These are phyloP conservation scores for Penicillium antarcticum DNA, from an alignment of 495 filamentous ascomycete species.

Conservation along the genomic window DNA sequence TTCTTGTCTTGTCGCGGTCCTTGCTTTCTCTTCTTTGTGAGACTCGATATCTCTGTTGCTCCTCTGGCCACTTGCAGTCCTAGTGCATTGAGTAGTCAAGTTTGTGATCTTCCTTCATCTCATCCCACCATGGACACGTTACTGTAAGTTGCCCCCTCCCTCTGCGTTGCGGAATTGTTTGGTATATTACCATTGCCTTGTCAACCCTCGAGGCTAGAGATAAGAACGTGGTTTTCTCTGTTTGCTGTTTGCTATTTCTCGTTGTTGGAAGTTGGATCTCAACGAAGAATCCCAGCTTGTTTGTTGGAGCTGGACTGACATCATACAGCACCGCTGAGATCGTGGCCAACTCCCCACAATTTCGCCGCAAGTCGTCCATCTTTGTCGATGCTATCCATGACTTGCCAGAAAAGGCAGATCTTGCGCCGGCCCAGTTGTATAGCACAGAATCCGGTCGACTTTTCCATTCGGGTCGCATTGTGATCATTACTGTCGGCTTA, in stretches of 20 bases:
- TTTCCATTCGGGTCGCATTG: slow-evolving; percentile 95
- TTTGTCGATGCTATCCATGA: slow-evolving; percentile 98
- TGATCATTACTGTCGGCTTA: slow-evolving; percentile 93
- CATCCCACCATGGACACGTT: slow-evolving; percentile 67
- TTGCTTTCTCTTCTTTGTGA: background rate
- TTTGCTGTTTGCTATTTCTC: background rate
- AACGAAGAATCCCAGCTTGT: background rate
- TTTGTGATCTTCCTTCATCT: background rate
- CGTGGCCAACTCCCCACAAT: slow-evolving; percentile 77
- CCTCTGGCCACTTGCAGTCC: background rate
- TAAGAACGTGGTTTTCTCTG: background rate
- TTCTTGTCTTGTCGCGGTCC: background rate
- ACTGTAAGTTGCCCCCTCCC: slow-evolving; percentile 53
- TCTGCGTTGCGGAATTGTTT: background rate
- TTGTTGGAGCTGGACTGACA: slow-evolving; percentile 17
- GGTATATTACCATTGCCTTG: no score
- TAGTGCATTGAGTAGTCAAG: background rate
- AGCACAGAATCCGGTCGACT: slow-evolving; percentile 95
- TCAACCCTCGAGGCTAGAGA: no score
- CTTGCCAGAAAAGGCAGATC: slow-evolving; percentile 73
- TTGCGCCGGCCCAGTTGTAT: slow-evolving; percentile 96
- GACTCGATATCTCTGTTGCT: background rate
- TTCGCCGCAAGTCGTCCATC: slow-evolving; percentile 85
- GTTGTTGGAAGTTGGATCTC: slow-evolving; percentile 28
- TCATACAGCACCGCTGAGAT: slow-evolving; percentile 68